Evolutionary conservation across 352 stramenopile species (phyloP).

Genomic region (Phytophthora multivora): DNA sequence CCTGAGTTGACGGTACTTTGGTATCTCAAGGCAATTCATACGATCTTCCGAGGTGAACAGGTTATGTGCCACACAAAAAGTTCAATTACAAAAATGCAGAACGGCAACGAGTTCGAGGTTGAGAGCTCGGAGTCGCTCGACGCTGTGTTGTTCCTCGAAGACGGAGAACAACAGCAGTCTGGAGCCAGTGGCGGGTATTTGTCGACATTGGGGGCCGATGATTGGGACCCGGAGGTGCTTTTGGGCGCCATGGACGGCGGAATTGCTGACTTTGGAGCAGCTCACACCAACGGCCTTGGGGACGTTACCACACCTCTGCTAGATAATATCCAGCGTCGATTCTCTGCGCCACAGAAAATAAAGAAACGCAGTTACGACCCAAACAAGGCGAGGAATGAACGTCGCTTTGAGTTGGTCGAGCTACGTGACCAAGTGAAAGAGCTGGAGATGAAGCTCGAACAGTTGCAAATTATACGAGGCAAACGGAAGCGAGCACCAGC

Average conservation of each 20-base stretch:
- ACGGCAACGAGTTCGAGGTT: not conserved
- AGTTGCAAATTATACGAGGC: slow-evolving; percentile 13
- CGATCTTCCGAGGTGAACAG: no score
- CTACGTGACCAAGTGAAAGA: slow-evolving; percentile 15
- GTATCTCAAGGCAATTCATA: no score
- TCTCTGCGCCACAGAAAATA: not conserved
- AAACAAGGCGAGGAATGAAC: slow-evolving; percentile 32
- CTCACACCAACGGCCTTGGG: not conserved
- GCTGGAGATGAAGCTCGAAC: slow-evolving; percentile 17
- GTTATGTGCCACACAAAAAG: no score
- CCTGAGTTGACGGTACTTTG: no score
- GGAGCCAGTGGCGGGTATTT: not conserved
- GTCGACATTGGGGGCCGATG: not conserved
- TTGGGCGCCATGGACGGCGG: slow-evolving; percentile 7
- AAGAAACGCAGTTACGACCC: slow-evolving; percentile 30
- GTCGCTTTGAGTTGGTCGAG: slow-evolving; percentile 11
- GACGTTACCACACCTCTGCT: no score
- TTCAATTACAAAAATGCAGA: no score
- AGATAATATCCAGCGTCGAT: no score
- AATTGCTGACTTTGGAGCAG: not conserved
- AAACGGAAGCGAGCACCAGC: not conserved
- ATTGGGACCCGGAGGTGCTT: slow-evolving; percentile 14
- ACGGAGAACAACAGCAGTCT: not conserved
- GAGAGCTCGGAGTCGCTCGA: slow-evolving; percentile 12
- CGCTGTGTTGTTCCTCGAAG: not conserved